Conservation (phyloP, 768 basidiomycete genomes). For the Hypholoma fasciculare region DNA sequence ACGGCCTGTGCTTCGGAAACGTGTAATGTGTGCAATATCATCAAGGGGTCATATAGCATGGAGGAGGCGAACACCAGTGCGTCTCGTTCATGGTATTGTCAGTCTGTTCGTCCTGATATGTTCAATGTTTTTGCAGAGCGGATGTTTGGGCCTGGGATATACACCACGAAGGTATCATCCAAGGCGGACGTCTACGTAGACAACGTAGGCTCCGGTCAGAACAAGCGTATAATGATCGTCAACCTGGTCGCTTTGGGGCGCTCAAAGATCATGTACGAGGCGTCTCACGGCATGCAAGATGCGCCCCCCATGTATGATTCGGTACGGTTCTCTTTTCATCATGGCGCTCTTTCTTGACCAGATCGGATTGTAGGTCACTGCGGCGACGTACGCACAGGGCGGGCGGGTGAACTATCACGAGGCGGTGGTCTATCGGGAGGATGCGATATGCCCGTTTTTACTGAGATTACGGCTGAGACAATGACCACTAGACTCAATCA, state of each 20-base stretch:
- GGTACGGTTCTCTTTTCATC: conserved; percentile 12
- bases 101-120: not conserved
- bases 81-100: not conserved
- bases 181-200: conserved; percentile 26
- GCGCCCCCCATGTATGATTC: conserved; percentile 28
- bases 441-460: conserved; percentile 30
- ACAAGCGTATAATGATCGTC: conserved; percentile 23
- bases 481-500: no score
- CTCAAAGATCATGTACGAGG: conserved; percentile 24
- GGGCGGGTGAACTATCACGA: conserved; percentile 29
- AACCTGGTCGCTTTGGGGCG: conserved; percentile 29
- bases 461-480: no score
- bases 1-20: conserved; percentile 16
- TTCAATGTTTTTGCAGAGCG: conserved; percentile 9
- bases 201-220: conserved; percentile 5
- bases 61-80: conserved; percentile 24
- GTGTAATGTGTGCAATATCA: conserved; percentile 26
- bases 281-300: conserved; percentile 25
- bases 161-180: conserved; percentile 25
- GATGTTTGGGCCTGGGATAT: conserved; percentile 32
- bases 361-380: conserved; percentile 20
- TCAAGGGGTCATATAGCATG: conserved; percentile 29
- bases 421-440: conserved; percentile 29
- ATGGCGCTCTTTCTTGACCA: not conserved
- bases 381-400: conserved; percentile 23